phyloP scores from a whole-genome alignment of 768 basidiomycete genomes.

The Boletus pseudopeckii region DNA sequence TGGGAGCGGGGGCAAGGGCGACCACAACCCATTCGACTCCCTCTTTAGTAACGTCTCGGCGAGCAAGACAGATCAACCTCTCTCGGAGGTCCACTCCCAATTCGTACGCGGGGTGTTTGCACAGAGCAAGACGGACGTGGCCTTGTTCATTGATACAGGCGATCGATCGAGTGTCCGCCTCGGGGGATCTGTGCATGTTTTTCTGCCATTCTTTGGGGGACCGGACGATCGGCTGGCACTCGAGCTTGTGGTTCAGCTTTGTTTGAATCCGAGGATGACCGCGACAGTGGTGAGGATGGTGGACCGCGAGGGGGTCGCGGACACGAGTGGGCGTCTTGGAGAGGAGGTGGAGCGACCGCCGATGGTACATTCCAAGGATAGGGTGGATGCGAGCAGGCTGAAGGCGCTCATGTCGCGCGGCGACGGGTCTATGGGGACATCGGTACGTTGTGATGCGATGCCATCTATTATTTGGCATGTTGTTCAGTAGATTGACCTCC shows the following conservation, averaged over 20 bases:
- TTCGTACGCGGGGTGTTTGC: conserved; percentile 82
- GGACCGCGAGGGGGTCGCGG: conserved; percentile 40
- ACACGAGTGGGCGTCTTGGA: background rate
- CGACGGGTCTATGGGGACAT: background rate
- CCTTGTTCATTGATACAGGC: conserved; percentile 74
- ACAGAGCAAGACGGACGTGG: conserved; percentile 70
- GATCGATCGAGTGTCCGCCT: conserved; percentile 23
- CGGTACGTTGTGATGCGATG: conserved; percentile 9
- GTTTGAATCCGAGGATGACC: conserved; percentile 57
- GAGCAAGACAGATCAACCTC: conserved; percentile 35
- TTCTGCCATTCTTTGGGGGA: conserved; percentile 91
- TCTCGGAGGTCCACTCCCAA: conserved; percentile 65
- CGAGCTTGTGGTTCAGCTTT: conserved; percentile 81
- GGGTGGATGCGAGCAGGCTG: background rate
- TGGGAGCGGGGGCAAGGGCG: conserved; percentile 6
- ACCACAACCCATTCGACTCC: conserved; percentile 67
- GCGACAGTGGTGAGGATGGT: conserved; percentile 74
- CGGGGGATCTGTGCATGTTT: conserved; percentile 56
- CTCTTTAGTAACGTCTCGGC: conserved; percentile 42
- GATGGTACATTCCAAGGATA: conserved; percentile 23
- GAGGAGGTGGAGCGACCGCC: conserved; percentile 20
- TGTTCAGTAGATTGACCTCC: background rate
- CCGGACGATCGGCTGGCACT: conserved; percentile 89
- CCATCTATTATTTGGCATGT: background rate
- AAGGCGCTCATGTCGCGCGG: background rate